Conservation (phyloP, 441 rosid genomes). For the Manihot esculenta region DNA sequence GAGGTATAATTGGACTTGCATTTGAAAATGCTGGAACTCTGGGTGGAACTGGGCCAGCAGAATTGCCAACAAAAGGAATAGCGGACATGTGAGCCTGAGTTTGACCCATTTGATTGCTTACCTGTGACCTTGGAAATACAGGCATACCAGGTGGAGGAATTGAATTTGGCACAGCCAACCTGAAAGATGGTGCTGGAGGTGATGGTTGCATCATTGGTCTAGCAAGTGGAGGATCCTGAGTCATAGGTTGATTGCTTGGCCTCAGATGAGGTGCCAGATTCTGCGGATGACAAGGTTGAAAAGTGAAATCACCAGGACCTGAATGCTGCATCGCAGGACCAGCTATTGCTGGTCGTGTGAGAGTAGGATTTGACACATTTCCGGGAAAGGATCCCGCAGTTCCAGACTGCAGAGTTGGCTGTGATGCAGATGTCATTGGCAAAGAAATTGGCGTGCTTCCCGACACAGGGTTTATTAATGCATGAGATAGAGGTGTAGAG, state of each 20-base stretch:
- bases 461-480: constrained; percentile 20
- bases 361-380: constrained; percentile 35
- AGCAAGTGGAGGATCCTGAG: constrained; percentile 26
- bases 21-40: constrained; percentile 46
- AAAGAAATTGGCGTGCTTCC: constrained; percentile 26
- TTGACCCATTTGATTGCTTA: constrained; percentile 49
- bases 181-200: constrained; percentile 42
- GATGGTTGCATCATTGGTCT: constrained; percentile 29
- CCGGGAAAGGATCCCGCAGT: constrained; percentile 30
- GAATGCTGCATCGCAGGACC: constrained; percentile 41
- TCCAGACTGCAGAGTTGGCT: constrained; percentile 30
- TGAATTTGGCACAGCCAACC: constrained; percentile 32
- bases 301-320: constrained; percentile 56
- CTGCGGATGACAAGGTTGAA: constrained; percentile 46
- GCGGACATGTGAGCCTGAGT: constrained; percentile 29
- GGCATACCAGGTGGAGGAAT: constrained; percentile 46
- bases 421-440: constrained; percentile 29
- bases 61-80: constrained; percentile 34
- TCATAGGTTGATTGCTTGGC: constrained; percentile 36
- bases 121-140: constrained; percentile 39
- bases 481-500: constrained; percentile 21
- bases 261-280: constrained; percentile 38
- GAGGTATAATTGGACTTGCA: constrained; percentile 28
- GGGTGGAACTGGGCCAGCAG: constrained; percentile 25
- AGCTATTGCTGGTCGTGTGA: constrained; percentile 31